A percentile compares a stretch with the other conserved stretches of the same genome.
These are phyloP conservation scores for Tricholoma terreum DNA, from an alignment of 768 basidiomycete species.

Conservation along the genomic window DNA sequence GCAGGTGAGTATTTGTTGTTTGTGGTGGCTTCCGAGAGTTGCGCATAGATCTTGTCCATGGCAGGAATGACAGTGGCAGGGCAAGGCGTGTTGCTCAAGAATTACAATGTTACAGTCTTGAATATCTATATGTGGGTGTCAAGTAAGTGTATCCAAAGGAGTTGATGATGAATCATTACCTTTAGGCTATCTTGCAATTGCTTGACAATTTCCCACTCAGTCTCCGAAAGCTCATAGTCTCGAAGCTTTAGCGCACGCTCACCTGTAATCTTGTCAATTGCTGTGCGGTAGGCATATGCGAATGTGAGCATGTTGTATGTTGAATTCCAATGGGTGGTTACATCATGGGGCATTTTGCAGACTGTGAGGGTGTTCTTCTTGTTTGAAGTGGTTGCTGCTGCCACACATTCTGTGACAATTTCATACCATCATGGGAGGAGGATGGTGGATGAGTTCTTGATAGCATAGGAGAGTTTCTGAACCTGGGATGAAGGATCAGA, in stretches of 20 bases:
- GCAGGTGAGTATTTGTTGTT: slow-evolving; percentile 4
- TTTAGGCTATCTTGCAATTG: background rate
- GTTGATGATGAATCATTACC: background rate
- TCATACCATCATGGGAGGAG: slow-evolving; percentile 20
- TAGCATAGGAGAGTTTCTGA: slow-evolving; percentile 2
- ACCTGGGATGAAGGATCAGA: background rate
- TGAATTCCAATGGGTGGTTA: slow-evolving; percentile 24
- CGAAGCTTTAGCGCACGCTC: background rate
- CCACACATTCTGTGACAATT: background rate
- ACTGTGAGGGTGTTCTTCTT: slow-evolving; percentile 1
- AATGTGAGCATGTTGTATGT: slow-evolving; percentile 8
- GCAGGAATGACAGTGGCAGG: background rate
- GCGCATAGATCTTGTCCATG: slow-evolving; percentile 27
- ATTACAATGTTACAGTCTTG: slow-evolving; percentile 1
- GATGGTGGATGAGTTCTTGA: slow-evolving; percentile 14
- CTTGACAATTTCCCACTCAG: background rate
- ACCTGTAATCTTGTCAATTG: background rate
- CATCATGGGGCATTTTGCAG: slow-evolving; percentile 24
- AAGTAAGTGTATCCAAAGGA: background rate
- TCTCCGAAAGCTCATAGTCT: background rate
- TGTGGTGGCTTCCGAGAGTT: background rate
- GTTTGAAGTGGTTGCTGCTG: slow-evolving; percentile 11
- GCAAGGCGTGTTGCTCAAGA: background rate
- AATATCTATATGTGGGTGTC: background rate
- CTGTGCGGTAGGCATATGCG: background rate